Base-by-base conservation (phyloP, 73 alveolate species). In the Paramecium bursaria region DNA sequence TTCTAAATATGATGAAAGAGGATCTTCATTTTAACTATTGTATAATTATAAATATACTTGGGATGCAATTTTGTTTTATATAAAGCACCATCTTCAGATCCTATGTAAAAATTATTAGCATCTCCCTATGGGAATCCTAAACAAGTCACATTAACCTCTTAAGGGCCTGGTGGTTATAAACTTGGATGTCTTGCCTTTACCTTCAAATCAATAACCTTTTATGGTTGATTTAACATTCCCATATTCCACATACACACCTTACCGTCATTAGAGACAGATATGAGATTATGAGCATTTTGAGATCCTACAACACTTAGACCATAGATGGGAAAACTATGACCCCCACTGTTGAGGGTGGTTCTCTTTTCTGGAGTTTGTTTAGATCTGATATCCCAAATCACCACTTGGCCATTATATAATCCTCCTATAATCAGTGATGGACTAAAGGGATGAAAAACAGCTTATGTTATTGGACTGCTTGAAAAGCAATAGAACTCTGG, bases 331-430 rank as follows among this genome's bases (percentile, higher is more conserved):
- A 86, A 86, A 39, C 93, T 85, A 77, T 91, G 97, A 1, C 93
- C 96, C 75, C 75, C 91, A 46, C 93, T 80, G 33, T 95, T 93
- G 1, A 91, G 51, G 0, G 95, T 90, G 0, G 96, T 86, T 88
- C 93, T 95, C 74, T 90, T 85, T 13, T 90, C 91, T 7, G 98
- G 98, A 14, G 91, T 86, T 7, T 87, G 82, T 73, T 89, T 95
- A n/a, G 96, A 93, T 74, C 95, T 92, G 31, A 90, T 82, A 87
- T 95, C 99, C 99, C 99, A 95, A 33, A 91, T 61, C 53, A 95
- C 76, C 14, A 95, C 94, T 73, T 92, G 91, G 10, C 99, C 99
- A 47, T 94, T 90, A 80, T 87, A 91, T 9, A 97, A 89, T 14
- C 98, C 99, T 17, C 99, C 99, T 0, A 95, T 73, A 11, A 95